Percentiles rank a stretch among this genome's conserved stretches.
phyloP scores from a whole-genome alignment of 208 protist species.

The Trichomonas gallinae region DNA sequence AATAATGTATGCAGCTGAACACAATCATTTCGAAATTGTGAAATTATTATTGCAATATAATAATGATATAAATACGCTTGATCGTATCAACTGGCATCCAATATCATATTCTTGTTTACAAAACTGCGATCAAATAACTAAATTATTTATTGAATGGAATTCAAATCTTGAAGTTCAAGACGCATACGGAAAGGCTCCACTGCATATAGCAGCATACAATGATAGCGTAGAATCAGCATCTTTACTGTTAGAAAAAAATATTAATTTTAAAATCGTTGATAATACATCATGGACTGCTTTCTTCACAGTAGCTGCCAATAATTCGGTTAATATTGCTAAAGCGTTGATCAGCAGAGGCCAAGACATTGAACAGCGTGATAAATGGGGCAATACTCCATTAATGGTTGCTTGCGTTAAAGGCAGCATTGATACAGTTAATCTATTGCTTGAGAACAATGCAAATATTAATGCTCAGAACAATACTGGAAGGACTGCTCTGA shows the following conservation, averaged over 20 bases:
- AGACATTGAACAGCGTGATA: not conserved
- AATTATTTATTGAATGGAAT: not conserved
- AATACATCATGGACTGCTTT: not conserved
- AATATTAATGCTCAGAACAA: not conserved
- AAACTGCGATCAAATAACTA: not conserved
- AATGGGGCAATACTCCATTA: not conserved
- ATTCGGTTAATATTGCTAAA: not conserved
- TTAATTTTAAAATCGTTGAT: not conserved
- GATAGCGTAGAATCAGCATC: not conserved
- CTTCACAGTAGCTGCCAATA: not conserved
- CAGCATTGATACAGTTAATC: not conserved
- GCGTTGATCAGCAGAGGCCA: not conserved
- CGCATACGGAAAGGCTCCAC: not conserved
- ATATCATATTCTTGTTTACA: not conserved
- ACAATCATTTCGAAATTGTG: not conserved
- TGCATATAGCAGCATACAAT: not conserved
- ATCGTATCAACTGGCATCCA: not conserved
- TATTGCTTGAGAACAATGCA: not conserved
- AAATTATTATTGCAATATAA: not conserved
- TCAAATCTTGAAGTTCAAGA: not conserved
- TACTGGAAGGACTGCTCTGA: not conserved
- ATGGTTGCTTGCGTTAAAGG: not conserved
- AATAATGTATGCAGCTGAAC: not conserved
- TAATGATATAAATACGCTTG: not conserved
- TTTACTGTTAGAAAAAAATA: not conserved